These are phyloP conservation scores for Phytophthora cryptogea DNA, from an alignment of 352 stramenopile species.

Conservation along the genomic window DNA sequence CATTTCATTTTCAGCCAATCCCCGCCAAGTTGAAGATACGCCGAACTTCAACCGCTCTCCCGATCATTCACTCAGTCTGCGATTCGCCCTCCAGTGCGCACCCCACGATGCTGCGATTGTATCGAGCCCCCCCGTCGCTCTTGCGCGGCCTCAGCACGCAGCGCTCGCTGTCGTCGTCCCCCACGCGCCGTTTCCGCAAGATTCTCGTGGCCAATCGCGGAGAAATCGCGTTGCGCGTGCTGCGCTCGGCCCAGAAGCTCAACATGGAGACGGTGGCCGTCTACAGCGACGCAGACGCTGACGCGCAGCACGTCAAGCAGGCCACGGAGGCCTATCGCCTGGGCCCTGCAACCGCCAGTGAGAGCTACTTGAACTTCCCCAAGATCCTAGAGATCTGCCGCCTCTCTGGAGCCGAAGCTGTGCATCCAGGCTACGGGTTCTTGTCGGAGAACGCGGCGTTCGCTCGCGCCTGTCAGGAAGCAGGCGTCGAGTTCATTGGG, in stretches of 20 bases:
- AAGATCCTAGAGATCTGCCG: slow-evolving; percentile 81
- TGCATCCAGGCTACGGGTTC: slow-evolving; percentile 93
- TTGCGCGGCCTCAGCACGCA: slow-evolving; percentile 3
- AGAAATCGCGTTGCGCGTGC: slow-evolving; percentile 90
- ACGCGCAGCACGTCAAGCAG: slow-evolving; percentile 77
- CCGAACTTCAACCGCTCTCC: slow-evolving; percentile 18
- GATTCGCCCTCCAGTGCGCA: background rate
- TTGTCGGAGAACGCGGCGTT: slow-evolving; percentile 90
- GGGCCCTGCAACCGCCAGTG: slow-evolving; percentile 62
- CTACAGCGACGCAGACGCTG: slow-evolving; percentile 88
- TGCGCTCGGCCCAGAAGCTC: slow-evolving; percentile 83
- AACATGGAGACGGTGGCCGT: slow-evolving; percentile 92
- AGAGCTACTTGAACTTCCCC: slow-evolving; percentile 80
- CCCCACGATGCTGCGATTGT: slow-evolving; percentile 29
- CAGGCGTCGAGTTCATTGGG: slow-evolving; percentile 91
- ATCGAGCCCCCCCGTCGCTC: slow-evolving; percentile 5
- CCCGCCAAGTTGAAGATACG: slow-evolving; percentile 16
- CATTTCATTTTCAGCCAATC: slow-evolving; percentile 5
- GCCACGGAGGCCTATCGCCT: slow-evolving; percentile 76
- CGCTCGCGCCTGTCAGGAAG: slow-evolving; percentile 61
- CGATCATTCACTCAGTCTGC: slow-evolving; percentile 14
- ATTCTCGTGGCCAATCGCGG: slow-evolving; percentile 92
- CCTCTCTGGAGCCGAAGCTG: slow-evolving; percentile 67
- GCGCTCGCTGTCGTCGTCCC: slow-evolving; percentile 26
- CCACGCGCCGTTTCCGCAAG: slow-evolving; percentile 75